Percentiles rank a stretch among this genome's conserved stretches.
These are phyloP conservation scores for Xylaria arbuscula DNA, from an alignment of 2,329 filamentous ascomycete genomes.

Conservation along the genomic window DNA sequence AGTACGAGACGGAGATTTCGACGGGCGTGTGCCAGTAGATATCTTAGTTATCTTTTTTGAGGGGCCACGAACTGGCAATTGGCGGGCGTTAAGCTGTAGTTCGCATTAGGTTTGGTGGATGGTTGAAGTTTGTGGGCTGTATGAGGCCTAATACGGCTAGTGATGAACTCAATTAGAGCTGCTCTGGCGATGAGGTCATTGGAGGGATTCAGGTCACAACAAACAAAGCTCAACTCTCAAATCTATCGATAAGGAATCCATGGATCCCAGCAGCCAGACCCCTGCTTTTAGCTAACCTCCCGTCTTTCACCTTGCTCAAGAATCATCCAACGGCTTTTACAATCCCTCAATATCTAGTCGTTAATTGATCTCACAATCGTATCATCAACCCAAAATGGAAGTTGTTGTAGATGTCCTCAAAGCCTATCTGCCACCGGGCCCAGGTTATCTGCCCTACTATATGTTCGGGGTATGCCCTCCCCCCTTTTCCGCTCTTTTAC, in stretches of 20 bases:
- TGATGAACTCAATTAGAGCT: constrained; percentile 4
- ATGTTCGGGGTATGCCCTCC: constrained; percentile 62
- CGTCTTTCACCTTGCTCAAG: not conserved
- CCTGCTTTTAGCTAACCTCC: not conserved
- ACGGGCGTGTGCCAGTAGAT: not conserved
- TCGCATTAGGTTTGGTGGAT: constrained; percentile 2
- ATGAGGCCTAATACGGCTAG: constrained; percentile 18
- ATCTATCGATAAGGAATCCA: constrained; percentile 18
- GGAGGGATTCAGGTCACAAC: constrained; percentile 16
- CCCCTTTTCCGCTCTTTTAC: not conserved
- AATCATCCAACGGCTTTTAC: not conserved
- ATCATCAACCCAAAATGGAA: constrained; percentile 13
- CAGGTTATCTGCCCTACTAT: constrained; percentile 69
- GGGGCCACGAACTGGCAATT: not conserved
- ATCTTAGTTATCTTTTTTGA: not conserved
- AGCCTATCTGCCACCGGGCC: constrained; percentile 57
- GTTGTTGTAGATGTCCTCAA: constrained; percentile 59
- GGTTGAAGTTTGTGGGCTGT: not conserved
- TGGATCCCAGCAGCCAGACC: not conserved
- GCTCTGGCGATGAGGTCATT: constrained; percentile 33
- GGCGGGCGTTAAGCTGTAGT: not conserved
- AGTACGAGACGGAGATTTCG: not conserved
- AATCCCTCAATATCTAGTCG: not conserved
- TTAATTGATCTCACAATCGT: not conserved
- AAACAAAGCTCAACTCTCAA: not conserved